Base-by-base conservation (phyloP, 1,284 basidiomycete species). In the Moesziomyces sp. region DNA sequence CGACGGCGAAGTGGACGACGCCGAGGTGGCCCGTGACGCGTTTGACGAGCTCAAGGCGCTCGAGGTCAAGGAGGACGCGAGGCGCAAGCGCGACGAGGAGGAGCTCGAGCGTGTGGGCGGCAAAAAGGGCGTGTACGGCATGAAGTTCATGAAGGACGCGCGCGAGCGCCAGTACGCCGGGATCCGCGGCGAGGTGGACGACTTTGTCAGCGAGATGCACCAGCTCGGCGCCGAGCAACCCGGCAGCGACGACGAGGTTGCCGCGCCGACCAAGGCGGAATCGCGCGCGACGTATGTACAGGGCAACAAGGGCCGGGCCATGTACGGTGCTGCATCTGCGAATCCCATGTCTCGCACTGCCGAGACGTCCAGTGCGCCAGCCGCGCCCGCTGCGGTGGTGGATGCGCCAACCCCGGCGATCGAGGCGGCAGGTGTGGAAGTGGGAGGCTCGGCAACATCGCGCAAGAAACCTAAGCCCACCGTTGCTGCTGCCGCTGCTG, bases 141-240 rank as follows among this genome's bases (percentile, higher is more conserved):
- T 84, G 83, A 84, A 84, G 66, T 84, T 84, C 40, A 84, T 84
- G 83, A 73, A 78, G 59, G 83, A 83, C 43, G 83, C 83, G 0
- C 58, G 80, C 33, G 78, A 78, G 23, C 68, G 76, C 18, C 70
- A 80, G 53, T 70, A 69, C 21, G 53, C 59, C 13, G 52, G 60
- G 19, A 66, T 79, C 4, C 44, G 64, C 5, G 79, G 79, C 2
- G 63, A 74, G 7, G 72, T 79, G 46, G 63, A 74, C 48, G 73
- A 78, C 47, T 73, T 81, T 42, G 66, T 80, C 26, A 63, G 50
- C 10, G 69, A 74, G 42, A 60, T 73, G 51, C 54, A 68, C n/a
- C 54, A 24, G 14, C 43, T 66, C 6, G 66, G 51, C 33, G 71
- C 49, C 18, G 54, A 75, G 21, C 58, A 56, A 5, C 51, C 55